Percentiles rank a stretch among this genome's conserved stretches.
These are phyloP conservation scores for Penicillium daleae DNA, from an alignment of 495 filamentous ascomycete species.

Conservation along the genomic window DNA sequence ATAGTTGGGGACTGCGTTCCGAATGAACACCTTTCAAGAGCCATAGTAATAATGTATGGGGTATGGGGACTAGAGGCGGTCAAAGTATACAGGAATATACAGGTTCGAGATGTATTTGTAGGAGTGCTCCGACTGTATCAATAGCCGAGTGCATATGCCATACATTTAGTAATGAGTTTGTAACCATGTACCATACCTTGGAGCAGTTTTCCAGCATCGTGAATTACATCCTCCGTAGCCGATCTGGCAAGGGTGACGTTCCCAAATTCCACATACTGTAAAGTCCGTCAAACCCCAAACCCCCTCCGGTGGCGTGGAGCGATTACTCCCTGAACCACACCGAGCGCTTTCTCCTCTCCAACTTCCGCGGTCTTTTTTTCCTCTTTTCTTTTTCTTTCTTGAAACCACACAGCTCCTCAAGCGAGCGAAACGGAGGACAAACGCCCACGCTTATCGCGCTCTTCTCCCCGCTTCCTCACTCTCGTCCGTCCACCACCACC, in stretches of 20 bases:
- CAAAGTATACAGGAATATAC: not conserved
- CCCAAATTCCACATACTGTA: constrained; percentile 1
- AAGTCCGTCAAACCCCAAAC: not conserved
- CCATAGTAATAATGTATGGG: too few species aligned
- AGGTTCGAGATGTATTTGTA: not conserved
- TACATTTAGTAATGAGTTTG: not conserved
- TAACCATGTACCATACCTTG: too few species aligned
- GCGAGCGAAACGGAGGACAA: not conserved
- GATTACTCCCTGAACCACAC: not conserved
- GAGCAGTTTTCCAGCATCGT: not conserved
- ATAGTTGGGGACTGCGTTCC: too few species aligned
- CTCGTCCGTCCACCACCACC: not conserved
- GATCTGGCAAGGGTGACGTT: not conserved
- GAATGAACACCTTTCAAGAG: too few species aligned
- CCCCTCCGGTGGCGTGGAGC: constrained; percentile 4
- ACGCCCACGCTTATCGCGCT: constrained; percentile 3
- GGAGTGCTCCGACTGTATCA: not conserved
- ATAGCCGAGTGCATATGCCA: not conserved
- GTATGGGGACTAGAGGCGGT: constrained; percentile 17
- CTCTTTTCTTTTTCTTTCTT: constrained; percentile 2
- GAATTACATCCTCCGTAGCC: not conserved
- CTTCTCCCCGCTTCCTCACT: constrained; percentile 2
- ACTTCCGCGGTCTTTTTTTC: not conserved
- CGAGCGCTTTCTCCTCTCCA: not conserved
- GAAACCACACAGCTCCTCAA: not conserved